These are phyloP conservation scores for Magnaporthiopsis rhizophila DNA, from an alignment of 2,329 filamentous ascomycete species.

Conservation along the genomic window DNA sequence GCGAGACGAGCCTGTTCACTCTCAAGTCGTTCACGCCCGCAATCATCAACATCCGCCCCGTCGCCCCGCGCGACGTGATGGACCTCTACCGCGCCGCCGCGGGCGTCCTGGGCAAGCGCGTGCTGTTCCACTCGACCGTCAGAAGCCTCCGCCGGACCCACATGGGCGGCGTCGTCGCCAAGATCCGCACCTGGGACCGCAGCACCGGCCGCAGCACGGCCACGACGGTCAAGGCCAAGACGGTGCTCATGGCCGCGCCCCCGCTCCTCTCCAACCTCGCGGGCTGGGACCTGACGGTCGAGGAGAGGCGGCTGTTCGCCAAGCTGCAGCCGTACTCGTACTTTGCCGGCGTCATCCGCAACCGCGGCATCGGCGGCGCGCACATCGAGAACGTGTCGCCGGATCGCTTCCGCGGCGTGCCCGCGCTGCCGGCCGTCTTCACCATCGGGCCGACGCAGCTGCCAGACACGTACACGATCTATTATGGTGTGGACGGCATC, in stretches of 20 bases:
- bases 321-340: constrained; percentile 8
- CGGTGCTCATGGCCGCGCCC: constrained; percentile 3
- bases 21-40: constrained; percentile 9
- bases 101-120: constrained; percentile 5
- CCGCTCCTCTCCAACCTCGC: neutral
- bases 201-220: neutral
- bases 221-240: constrained; percentile 1
- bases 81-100: constrained; percentile 9
- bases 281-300: constrained; percentile 5
- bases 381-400: neutral
- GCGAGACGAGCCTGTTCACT: constrained; percentile 8
- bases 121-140: constrained; percentile 7
- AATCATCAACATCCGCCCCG: neutral
- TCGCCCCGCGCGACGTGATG: constrained; percentile 7
- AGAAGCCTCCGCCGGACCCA: neutral
- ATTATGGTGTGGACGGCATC: neutral
- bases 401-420: neutral
- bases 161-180: neutral
- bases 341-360: constrained; percentile 8
- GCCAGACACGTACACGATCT: constrained; percentile 1
- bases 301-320: constrained; percentile 4
- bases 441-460: neutral
- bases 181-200: neutral
- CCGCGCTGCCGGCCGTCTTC: constrained; percentile 2
- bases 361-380: neutral